A percentile compares a stretch with the other conserved stretches of the same genome.
Evolutionary conservation across 2,329 filamentous ascomycete genomes (phyloP).

Genomic region (Aspergillus sp.): DNA sequence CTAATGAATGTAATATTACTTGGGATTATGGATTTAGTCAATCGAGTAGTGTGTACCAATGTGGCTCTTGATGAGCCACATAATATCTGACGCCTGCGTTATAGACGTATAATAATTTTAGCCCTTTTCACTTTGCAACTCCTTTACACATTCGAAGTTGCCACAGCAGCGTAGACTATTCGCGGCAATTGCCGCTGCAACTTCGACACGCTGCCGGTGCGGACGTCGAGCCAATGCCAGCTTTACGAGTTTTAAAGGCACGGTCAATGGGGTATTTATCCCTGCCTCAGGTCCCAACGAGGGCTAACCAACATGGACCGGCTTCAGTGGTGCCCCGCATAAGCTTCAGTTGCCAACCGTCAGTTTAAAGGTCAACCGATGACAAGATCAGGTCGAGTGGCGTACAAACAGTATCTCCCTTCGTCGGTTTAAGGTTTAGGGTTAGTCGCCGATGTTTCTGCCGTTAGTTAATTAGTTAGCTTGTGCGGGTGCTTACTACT

Average conservation of each 20-base stretch:
- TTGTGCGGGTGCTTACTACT: neutral
- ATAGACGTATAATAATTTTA: too few relatives aligned
- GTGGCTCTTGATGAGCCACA: too few relatives aligned
- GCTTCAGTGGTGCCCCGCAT: too few relatives aligned
- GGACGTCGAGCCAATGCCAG: too few relatives aligned
- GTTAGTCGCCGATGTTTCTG: constrained; percentile 1
- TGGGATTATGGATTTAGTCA: constrained; percentile 6
- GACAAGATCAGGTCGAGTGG: neutral
- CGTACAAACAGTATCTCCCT: neutral
- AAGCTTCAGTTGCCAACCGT: neutral
- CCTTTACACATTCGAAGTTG: too few relatives aligned
- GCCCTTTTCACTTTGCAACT: too few relatives aligned
- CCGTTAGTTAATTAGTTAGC: neutral
- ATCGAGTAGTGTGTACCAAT: neutral
- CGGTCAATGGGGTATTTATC: too few relatives aligned
- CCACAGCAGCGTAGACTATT: too few relatives aligned
- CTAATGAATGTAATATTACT: constrained; percentile 23
- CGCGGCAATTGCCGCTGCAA: neutral
- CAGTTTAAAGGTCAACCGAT: neutral
- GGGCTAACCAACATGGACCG: too few relatives aligned
- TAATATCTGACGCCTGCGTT: too few relatives aligned
- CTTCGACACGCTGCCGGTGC: neutral
- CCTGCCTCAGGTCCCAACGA: too few relatives aligned
- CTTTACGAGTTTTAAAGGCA: too few relatives aligned
- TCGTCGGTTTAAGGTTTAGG: constrained; percentile 4